Conservation (phyloP, 2,329 filamentous ascomycete species). For the Ceratocystiopsis brevicomis region DNA sequence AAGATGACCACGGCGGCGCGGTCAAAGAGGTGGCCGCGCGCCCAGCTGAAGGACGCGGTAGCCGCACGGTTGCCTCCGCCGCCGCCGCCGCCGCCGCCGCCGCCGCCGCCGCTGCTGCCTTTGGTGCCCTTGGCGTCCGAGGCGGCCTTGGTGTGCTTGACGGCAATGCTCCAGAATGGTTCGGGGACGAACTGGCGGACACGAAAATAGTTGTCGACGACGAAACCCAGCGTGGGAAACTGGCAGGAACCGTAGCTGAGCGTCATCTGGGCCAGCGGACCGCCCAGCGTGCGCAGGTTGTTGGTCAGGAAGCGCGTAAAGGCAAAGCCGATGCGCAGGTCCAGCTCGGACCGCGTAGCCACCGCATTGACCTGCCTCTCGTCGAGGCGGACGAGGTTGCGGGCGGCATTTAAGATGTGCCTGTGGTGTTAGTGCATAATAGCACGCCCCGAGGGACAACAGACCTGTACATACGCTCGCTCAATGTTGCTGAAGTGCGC, state of each 20-base stretch:
- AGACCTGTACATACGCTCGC: conserved; percentile 37
- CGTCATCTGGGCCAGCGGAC: conserved; percentile 41
- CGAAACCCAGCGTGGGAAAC: conserved; percentile 90
- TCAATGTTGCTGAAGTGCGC: conserved; percentile 95
- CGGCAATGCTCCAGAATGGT: conserved; percentile 78
- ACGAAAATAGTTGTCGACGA: conserved; percentile 86
- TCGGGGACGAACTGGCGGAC: conserved; percentile 90
- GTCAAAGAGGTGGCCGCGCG: conserved; percentile 69
- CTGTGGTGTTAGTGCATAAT: conserved; percentile 21
- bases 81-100: conserved; percentile 12
- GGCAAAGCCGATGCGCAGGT: conserved; percentile 77
- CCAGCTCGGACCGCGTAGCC: conserved; percentile 72
- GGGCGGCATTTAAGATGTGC: conserved; percentile 72
- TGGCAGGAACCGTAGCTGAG: conserved; percentile 89
- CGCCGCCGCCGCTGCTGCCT: conserved; percentile 10
- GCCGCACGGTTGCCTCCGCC: no score
- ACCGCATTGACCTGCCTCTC: conserved; percentile 78
- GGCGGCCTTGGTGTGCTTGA: conserved; percentile 49
- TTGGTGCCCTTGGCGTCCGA: no score
- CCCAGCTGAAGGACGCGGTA: conserved; percentile 71
- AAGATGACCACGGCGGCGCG: conserved; percentile 61
- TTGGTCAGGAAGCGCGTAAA: conserved; percentile 81
- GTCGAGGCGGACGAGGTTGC: conserved; percentile 58
- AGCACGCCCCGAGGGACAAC: no score
- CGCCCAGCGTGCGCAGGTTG: conserved; percentile 54